A percentile compares a stretch with the other conserved stretches of the same genome.
These are phyloP conservation scores for Citrus mangshanensis DNA, from an alignment of 345 rosid species.

Conservation along the genomic window DNA sequence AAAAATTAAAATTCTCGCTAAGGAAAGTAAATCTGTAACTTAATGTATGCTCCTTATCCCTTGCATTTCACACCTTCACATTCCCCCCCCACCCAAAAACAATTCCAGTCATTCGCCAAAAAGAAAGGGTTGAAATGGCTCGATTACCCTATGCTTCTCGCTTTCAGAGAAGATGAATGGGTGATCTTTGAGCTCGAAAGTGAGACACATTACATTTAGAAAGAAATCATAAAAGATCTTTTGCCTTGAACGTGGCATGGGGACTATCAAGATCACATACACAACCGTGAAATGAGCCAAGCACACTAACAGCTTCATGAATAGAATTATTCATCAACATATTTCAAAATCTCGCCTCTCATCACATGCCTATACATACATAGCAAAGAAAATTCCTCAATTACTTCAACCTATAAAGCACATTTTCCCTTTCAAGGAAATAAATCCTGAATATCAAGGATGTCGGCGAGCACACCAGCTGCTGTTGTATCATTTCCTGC, in stretches of 20 bases:
- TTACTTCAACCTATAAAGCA: background rate
- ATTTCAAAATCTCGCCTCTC: background rate
- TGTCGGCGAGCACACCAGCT: slow-evolving; percentile 90
- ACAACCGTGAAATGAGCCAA: background rate
- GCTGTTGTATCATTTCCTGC: slow-evolving; percentile 97
- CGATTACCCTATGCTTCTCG: background rate
- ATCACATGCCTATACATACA: background rate
- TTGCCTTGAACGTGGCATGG: background rate
- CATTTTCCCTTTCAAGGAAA: slow-evolving; percentile 36
- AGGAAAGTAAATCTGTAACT: too few relatives aligned
- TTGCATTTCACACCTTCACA: too few relatives aligned
- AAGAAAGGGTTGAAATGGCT: background rate
- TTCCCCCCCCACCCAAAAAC: rapidly evolving
- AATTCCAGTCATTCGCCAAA: too few relatives aligned
- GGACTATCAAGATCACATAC: background rate
- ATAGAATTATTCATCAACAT: background rate
- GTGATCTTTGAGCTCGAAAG: background rate
- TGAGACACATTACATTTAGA: background rate
- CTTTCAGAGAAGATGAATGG: background rate
- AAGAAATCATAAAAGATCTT: background rate
- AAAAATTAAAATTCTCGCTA: background rate
- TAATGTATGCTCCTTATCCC: too few relatives aligned
- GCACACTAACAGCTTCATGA: background rate
- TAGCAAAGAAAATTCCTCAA: background rate
- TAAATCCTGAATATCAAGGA: slow-evolving; percentile 82